These are phyloP conservation scores for Sphaerulina vaccinii DNA, from an alignment of 2,329 filamentous ascomycete species.

Conservation along the genomic window DNA sequence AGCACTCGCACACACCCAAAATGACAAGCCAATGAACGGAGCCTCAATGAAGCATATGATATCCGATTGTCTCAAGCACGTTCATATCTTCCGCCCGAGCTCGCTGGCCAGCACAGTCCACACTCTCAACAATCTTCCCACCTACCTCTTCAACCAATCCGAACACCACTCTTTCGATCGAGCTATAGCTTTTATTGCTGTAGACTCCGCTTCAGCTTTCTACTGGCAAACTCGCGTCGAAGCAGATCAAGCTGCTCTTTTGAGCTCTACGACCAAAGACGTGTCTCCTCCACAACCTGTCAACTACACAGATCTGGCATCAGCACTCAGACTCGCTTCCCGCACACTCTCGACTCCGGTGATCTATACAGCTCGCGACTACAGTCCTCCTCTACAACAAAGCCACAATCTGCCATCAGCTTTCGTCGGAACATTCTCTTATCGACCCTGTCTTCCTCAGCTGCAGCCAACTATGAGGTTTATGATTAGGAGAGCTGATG, in stretches of 20 bases:
- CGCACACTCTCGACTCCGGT: slow-evolving; percentile 29
- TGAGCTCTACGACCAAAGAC: slow-evolving; percentile 8
- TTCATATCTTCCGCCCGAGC: slow-evolving; percentile 59
- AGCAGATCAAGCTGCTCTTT: slow-evolving; percentile 30
- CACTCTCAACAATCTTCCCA: slow-evolving; percentile 48
- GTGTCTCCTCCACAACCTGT: slow-evolving; percentile 5
- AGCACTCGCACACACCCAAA: slow-evolving; percentile 1
- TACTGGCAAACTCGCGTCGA: slow-evolving; percentile 54
- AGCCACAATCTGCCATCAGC: slow-evolving; percentile 3
- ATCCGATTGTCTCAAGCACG: slow-evolving; percentile 48
- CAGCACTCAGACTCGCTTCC: slow-evolving; percentile 22
- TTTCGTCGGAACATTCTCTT: slow-evolving; percentile 13
- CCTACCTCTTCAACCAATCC: slow-evolving; percentile 49
- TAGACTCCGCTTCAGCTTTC: slow-evolving; percentile 58
- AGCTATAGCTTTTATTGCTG: slow-evolving; percentile 50
- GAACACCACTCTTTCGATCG: slow-evolving; percentile 50
- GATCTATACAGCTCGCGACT: slow-evolving; percentile 28
- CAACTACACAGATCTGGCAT: slow-evolving; percentile 25
- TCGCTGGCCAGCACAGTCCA: slow-evolving; percentile 52
- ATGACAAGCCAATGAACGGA: slow-evolving; percentile 2
- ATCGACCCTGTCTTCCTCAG: slow-evolving; percentile 31
- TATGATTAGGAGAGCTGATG: slow-evolving; percentile 35
- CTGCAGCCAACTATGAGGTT: slow-evolving; percentile 36
- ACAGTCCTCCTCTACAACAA: slow-evolving; percentile 13
- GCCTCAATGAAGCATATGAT: slow-evolving; percentile 32